Evolutionary conservation across 2,329 filamentous ascomycete species (phyloP).

Genomic region (Davidsoniella eucalypti): DNA sequence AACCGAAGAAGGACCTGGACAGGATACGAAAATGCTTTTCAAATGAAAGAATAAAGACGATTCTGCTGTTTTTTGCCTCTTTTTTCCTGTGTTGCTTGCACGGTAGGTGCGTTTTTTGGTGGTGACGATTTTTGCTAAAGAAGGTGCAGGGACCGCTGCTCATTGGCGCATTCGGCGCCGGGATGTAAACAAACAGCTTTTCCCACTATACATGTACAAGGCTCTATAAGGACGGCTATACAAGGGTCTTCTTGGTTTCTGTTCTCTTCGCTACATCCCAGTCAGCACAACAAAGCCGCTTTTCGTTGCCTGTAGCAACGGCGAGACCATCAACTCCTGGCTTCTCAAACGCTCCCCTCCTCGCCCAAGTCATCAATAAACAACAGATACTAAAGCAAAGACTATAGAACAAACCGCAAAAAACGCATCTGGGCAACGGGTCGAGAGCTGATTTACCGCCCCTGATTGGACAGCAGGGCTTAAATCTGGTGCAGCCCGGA

Average conservation of each 20-base stretch:
- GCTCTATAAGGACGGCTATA: neutral
- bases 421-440: neutral
- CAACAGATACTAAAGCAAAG: no score
- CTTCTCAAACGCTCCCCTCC: no score
- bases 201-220: neutral
- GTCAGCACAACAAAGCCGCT: no score
- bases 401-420: neutral
- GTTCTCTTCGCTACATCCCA: no score
- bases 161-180: neutral
- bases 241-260: neutral
- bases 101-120: no score
- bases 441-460: neutral
- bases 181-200: constrained; percentile 6
- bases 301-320: no score
- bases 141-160: neutral
- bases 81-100: neutral
- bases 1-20: neutral
- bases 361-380: no score
- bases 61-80: neutral
- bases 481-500: neutral
- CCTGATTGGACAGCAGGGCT: neutral
- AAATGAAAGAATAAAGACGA: no score
- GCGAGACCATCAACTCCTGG: no score
- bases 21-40: no score
- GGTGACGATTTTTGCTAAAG: neutral